Conservation (phyloP, 139 green algal species). For the Volvox africanus region DNA sequence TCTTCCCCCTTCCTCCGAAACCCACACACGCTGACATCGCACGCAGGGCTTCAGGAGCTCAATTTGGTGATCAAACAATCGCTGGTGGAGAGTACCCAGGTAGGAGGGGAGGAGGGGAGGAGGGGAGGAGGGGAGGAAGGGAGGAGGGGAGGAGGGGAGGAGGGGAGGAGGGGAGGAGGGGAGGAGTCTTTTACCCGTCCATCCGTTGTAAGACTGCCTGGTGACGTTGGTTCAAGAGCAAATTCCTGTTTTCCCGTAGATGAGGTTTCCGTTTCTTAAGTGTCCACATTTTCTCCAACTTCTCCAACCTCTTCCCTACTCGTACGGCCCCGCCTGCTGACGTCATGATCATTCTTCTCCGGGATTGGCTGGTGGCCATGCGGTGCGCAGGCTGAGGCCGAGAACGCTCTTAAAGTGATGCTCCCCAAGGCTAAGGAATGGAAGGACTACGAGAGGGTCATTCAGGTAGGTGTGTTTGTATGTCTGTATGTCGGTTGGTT, state of each 20-base stretch:
- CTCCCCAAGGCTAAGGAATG: background rate
- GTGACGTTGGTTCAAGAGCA: too few species aligned
- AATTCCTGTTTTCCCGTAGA: too few species aligned
- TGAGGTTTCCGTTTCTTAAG: too few species aligned
- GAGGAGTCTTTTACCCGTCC: too few species aligned
- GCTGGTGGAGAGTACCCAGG: constrained; percentile 41
- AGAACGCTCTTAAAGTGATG: constrained; percentile 27
- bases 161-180: background rate
- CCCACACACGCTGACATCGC: background rate
- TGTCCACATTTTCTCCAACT: too few species aligned
- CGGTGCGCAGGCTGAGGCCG: constrained; percentile 38
- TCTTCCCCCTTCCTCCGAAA: background rate
- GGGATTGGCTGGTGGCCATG: too few species aligned
- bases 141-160: background rate
- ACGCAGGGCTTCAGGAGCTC: constrained; percentile 28
- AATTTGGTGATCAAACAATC: constrained; percentile 27
- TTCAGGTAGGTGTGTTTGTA: too few species aligned
- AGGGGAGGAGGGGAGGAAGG: background rate
- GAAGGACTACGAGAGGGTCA: constrained; percentile 26
- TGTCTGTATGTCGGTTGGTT: too few species aligned
- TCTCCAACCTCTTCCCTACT: too few species aligned
- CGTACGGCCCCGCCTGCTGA: too few species aligned
- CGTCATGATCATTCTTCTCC: too few species aligned
- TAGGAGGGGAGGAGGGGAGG: background rate
- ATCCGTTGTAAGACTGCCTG: too few species aligned